Evolutionary conservation across 2,329 filamentous ascomycete species (phyloP).

Genomic region (Ceratocystis cacaofunesta): DNA sequence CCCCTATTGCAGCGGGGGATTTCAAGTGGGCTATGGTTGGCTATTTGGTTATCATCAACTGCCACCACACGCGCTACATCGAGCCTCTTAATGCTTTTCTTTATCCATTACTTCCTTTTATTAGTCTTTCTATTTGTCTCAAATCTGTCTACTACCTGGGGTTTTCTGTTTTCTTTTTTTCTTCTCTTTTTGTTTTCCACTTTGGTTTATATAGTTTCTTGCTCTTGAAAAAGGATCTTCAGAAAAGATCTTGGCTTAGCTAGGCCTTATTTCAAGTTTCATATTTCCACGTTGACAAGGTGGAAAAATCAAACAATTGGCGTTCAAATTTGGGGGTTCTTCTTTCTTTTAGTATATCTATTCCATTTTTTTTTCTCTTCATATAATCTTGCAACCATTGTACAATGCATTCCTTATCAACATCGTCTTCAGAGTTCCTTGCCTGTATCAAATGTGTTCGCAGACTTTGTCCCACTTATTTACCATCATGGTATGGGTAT

Average conservation of each 20-base stretch:
- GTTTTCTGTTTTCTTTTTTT: constrained; percentile 1
- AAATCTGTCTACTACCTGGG: not conserved
- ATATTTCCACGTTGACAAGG: not conserved
- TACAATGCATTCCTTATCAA: not conserved
- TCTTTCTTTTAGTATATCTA: not conserved
- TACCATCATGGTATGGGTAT: not conserved
- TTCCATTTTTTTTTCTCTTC: not conserved
- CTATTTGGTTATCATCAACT: constrained; percentile 2
- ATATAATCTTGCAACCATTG: not conserved
- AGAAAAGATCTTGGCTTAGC: not conserved
- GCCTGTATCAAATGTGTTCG: not conserved
- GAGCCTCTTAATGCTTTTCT: not conserved
- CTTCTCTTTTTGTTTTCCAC: not conserved
- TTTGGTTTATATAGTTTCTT: not conserved
- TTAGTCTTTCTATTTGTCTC: constrained; percentile 6
- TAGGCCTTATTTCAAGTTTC: constrained; percentile 2
- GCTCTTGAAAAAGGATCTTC: not conserved
- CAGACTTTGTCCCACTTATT: not conserved
- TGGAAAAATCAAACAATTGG: constrained; percentile 3
- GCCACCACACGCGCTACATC: not conserved
- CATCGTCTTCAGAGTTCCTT: too few relatives aligned
- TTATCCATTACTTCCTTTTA: constrained; percentile 4
- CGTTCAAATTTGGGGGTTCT: not conserved
- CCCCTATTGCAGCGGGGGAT: not conserved
- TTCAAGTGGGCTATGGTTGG: too few relatives aligned